Evolutionary conservation across 352 stramenopile genomes (phyloP), one percentile per base, ranked within the genome.

Genomic region (Globisporangium recalcitrans): DNA sequence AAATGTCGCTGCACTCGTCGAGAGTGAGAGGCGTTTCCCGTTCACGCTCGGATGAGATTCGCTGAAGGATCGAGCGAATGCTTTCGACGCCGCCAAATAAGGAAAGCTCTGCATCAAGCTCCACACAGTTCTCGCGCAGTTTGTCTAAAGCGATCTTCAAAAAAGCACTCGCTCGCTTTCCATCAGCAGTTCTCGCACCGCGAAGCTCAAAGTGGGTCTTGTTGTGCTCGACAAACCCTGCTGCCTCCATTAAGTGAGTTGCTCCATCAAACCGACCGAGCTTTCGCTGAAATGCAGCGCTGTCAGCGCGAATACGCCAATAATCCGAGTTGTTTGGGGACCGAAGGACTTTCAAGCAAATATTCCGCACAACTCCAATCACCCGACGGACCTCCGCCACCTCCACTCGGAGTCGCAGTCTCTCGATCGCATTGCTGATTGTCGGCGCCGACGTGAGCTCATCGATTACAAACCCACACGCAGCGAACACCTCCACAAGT

Each of bases 261-360:
- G 78, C 82, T 3, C 82, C 82, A 26, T 88, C 74, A 55, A 87
- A 85, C 4, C 80, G 72, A 7, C 79, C 79, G 13, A 91, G 62
- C 54, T 91, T 89, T 27, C 75, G 70, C 16, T 88, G 69, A 40
- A 91, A 91, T 4, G 72, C 77, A 5, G 62, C 13, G 11, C 64
- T 88, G 51, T 89, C 77, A 0, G 69, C 69, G 29, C 82, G 82
- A 36, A 91, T 64, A 5, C 82, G 64, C 82, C 82, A 91, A 55
- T 91, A 91, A 31, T 88, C 79, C 2, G 77, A 67, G 29, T 91
- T 88, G 53, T 91, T 81, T 2, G 82, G 82, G 51, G 86, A 91
- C 4, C 79, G 74, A 29, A 91, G 58, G 3, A 91, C 72, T 63
- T 91, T 89, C 1, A 88, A 58, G 40, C 79, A 89, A 7, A 91